These are phyloP conservation scores for Mycosphaerelloides madeirae DNA, from an alignment of 2,329 filamentous ascomycete species.

Conservation along the genomic window DNA sequence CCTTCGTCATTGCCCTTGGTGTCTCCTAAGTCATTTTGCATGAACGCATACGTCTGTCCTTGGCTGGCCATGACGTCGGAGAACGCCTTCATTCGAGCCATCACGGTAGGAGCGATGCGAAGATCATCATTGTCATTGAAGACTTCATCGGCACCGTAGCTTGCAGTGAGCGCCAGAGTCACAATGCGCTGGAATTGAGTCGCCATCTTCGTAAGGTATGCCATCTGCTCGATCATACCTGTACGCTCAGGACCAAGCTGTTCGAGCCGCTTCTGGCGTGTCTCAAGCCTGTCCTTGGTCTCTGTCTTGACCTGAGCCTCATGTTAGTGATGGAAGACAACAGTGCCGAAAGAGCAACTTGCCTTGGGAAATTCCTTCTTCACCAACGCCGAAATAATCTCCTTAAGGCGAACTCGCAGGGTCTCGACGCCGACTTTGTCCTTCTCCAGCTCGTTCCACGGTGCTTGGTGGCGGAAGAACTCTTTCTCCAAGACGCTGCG, in stretches of 20 bases:
- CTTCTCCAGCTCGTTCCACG: slow-evolving; percentile 36
- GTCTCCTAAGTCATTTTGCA: too few relatives aligned
- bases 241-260: slow-evolving; percentile 48
- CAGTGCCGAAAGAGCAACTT: slow-evolving; percentile 3
- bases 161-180: slow-evolving; percentile 31
- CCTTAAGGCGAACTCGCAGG: slow-evolving; percentile 38
- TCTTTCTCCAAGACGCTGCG: slow-evolving; percentile 27
- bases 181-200: slow-evolving; percentile 37
- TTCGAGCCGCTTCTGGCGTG: slow-evolving; percentile 32
- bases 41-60: slow-evolving; percentile 29
- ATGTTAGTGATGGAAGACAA: not conserved
- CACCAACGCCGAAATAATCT: slow-evolving; percentile 40
- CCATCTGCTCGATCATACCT: slow-evolving; percentile 44
- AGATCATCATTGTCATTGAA: slow-evolving; percentile 33
- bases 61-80: slow-evolving; percentile 21
- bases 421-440: slow-evolving; percentile 41
- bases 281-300: slow-evolving; percentile 25
- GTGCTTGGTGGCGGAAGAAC: slow-evolving; percentile 32
- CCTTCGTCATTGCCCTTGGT: too few relatives aligned
- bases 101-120: slow-evolving; percentile 33
- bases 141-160: slow-evolving; percentile 33
- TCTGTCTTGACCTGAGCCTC: slow-evolving; percentile 32
- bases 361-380: slow-evolving; percentile 46
- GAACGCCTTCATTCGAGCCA: slow-evolving; percentile 27
- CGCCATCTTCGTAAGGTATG: slow-evolving; percentile 45